Base-by-base conservation (phyloP, 768 basidiomycete species). In the Hericium coralloides region DNA sequence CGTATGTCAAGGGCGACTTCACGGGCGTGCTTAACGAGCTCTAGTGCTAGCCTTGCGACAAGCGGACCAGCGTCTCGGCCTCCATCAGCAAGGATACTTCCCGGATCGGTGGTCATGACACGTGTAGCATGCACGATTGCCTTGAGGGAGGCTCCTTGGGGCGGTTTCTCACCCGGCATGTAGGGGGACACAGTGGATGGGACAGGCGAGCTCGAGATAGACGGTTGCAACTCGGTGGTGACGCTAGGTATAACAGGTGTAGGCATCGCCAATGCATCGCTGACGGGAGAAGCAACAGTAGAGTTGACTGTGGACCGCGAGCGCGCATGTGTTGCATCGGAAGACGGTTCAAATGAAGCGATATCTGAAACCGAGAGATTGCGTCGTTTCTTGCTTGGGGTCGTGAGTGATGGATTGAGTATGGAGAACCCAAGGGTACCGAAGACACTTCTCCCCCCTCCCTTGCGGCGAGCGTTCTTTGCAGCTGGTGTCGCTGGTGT, bases 91-190 rank as follows among this genome's bases (percentile, higher is more conserved):
- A 93, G 78, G 56, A 93, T 81, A 61, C 88, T 89, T 12, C 78
- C 73, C 0, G 90, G 79, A 62, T 89, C 89, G 2, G 82, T 76
- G 0, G 87, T 87, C 89, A 93, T 92, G n/a, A 92, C 85, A 3
- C 91, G 82, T 1, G 87, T 92, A 1, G 91, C 89, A 55, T 92
- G 84, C 17, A 81, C 79, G 55, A 93, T 90, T 1, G 91, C 91
- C 6, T 81, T 81, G 2, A 93, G 67, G 0, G 87, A 79, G 0
- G 83, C 69, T 1, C 89, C 87, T 64, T 92, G 89, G 0, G 66
- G 71, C 7, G 55, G 67, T 41, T 60, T 68, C 43, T 69, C 70
- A 36, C 70, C 65, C 2, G 45, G 6, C 5, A 45, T 26, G n/a
- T 51, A 55, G 36, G 53, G 38, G n/a, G 59, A 62, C 15, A 49